Conservation (phyloP, 176 grass and related monocot genomes). For the Oryza coarctata region DNA sequence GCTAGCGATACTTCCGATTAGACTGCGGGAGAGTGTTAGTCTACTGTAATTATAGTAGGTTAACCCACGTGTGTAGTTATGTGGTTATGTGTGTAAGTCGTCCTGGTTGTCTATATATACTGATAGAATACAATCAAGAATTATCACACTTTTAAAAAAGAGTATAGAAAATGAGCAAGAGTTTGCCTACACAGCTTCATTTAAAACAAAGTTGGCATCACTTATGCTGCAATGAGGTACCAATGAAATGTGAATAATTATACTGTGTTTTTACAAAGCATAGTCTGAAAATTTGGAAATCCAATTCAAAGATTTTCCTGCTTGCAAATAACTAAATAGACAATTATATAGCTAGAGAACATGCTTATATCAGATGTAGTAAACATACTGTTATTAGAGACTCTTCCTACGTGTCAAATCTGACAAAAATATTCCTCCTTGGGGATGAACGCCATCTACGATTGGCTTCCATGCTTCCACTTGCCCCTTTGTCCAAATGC, state of each 20-base stretch:
- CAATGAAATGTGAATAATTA: neutral
- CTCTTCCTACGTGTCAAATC: conserved; percentile 62
- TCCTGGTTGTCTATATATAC: too few relatives aligned
- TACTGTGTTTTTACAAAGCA: neutral
- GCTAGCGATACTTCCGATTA: too few relatives aligned
- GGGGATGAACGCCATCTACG: conserved; percentile 48
- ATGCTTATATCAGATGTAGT: neutral
- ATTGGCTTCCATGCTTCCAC: conserved; percentile 80
- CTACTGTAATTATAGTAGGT: too few relatives aligned
- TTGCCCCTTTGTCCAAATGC: conserved; percentile 67
- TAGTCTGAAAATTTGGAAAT: neutral
- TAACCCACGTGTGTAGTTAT: too few relatives aligned
- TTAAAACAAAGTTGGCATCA: neutral
- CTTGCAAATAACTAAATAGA: neutral
- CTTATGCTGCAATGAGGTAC: neutral
- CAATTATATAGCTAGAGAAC: neutral
- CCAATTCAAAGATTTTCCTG: neutral
- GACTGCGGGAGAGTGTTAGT: too few relatives aligned
- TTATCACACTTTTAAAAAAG: too few relatives aligned
- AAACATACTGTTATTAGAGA: conserved; percentile 52
- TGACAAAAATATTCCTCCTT: conserved; percentile 69
- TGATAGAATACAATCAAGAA: neutral
- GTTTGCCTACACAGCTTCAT: neutral
- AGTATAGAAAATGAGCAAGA: neutral
- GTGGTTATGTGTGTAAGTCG: too few relatives aligned